Conservation (phyloP, 2,329 filamentous ascomycete species). For the Fusarium chaquense region DNA sequence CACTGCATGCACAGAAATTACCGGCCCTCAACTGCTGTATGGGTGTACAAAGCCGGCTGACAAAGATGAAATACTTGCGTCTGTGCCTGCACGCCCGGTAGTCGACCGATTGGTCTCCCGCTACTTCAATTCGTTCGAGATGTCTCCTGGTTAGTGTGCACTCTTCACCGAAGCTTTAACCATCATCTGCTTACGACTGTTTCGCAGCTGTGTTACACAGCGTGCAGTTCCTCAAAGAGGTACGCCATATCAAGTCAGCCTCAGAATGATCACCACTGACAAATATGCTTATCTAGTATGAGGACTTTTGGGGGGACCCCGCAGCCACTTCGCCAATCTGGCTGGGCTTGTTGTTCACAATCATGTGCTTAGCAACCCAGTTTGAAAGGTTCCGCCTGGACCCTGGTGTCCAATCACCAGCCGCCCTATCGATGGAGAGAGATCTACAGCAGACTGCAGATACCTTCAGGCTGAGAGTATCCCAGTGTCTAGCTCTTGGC, state of each 20-base stretch:
- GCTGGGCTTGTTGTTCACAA: conserved; percentile 61
- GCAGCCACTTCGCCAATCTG: conserved; percentile 55
- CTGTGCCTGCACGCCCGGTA: conserved; percentile 49
- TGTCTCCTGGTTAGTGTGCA: conserved; percentile 31
- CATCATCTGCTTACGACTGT: no score
- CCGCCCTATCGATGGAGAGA: background rate
- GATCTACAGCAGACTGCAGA: conserved; percentile 9
- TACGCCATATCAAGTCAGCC: background rate
- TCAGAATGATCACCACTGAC: no score
- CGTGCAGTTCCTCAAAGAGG: conserved; percentile 17
- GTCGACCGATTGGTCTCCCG: conserved; percentile 53
- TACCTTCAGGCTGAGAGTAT: background rate
- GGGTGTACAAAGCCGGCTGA: conserved; percentile 44
- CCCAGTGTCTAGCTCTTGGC: conserved; percentile 54
- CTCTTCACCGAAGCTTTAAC: no score
- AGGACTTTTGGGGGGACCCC: conserved; percentile 57
- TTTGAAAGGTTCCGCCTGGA: conserved; percentile 21
- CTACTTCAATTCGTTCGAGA: conserved; percentile 53
- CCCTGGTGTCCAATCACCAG: conserved; percentile 2
- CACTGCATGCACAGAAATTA: background rate
- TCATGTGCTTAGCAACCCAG: conserved; percentile 56
- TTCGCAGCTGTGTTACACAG: conserved; percentile 8
- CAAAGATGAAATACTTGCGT: conserved; percentile 50
- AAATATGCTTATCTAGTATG: no score
- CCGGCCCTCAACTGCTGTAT: conserved; percentile 51